These are phyloP conservation scores for Isoetes taiwanensis DNA, from an alignment of 75 land plant species.

Conservation along the genomic window DNA sequence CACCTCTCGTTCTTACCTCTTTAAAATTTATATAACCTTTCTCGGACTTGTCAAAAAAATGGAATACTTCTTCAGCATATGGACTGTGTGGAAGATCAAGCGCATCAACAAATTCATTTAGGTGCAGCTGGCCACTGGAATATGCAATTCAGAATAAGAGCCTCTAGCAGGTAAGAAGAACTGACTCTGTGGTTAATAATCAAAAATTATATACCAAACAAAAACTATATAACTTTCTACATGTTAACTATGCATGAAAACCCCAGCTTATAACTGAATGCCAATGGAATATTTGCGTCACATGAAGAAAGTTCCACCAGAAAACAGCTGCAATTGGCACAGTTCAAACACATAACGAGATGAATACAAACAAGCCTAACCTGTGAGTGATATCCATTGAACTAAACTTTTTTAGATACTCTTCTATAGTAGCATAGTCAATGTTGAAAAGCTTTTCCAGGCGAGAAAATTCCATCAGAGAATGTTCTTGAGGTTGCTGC, in stretches of 20 bases:
- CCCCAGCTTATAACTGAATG: no score
- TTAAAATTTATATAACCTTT: conserved; percentile 24
- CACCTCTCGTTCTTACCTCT: conserved; percentile 13
- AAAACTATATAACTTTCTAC: no score
- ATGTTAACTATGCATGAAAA: no score
- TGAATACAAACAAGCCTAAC: not conserved
- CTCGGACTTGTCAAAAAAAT: conserved; percentile 22
- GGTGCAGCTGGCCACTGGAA: conserved; percentile 17
- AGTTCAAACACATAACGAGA: not conserved
- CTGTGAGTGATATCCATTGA: conserved; percentile 25
- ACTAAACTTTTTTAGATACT: conserved; percentile 22
- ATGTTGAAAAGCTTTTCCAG: conserved; percentile 27
- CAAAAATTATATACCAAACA: no score
- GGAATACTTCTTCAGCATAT: conserved; percentile 21
- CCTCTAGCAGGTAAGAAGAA: not conserved
- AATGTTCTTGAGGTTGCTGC: conserved; percentile 16
- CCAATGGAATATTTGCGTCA: conserved; percentile 13
- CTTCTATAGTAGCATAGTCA: conserved; percentile 15
- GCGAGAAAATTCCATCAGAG: conserved; percentile 17
- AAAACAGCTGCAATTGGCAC: not conserved
- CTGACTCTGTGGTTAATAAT: no score
- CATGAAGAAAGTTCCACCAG: not conserved
- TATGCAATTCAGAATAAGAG: not conserved
- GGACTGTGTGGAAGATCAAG: conserved; percentile 23
- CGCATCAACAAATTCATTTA: conserved; percentile 17